Base-by-base conservation (phyloP, 345 rosid species). In the Clarkia xantiana region DNA sequence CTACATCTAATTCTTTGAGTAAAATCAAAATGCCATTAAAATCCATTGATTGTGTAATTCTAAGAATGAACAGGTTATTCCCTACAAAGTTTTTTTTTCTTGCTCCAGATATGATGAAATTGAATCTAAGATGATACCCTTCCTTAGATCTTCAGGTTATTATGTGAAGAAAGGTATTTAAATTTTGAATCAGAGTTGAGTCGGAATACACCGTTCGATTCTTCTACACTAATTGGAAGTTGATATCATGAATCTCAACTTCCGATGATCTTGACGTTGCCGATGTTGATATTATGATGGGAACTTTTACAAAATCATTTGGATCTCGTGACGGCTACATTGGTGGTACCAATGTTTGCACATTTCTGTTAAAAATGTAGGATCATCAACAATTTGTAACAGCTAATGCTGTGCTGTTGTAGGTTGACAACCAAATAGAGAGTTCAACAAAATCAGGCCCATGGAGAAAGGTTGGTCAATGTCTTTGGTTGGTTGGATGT, bases 221-320 rank as follows among this genome's bases (percentile, higher is more conserved):
- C n/a, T n/a, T n/a, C n/a, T n/a, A n/a, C n/a, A n/a, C n/a, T n/a
- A n/a, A n/a, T n/a, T n/a, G n/a, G n/a, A n/a, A n/a, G n/a, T n/a
- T n/a, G n/a, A n/a, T n/a, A n/a, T n/a, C n/a, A n/a, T n/a, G n/a
- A n/a, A n/a, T n/a, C n/a, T n/a, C n/a, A n/a, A n/a, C n/a, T n/a
- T n/a, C n/a, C n/a, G n/a, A n/a, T n/a, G n/a, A n/a, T n/a, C n/a
- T n/a, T n/a, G 85, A 86, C 58, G 66, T 96, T 40, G 79, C 83
- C 53, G 94, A 86, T 62, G 85, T 91, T 57, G 98, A 91, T 70
- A 39, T 91, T 53, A 91, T 91, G 98, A 91, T 91, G 98, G 96
- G 98, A 79, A 91, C 94, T 65, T 91, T 91, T 67, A 75, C 96
- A 1, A 91, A 91, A 67, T 86, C 98, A n/a, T 91, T 91, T 55